phyloP scores from a whole-genome alignment of 371 early-diverging fungal species.

The Lichtheimia hyalospora region DNA sequence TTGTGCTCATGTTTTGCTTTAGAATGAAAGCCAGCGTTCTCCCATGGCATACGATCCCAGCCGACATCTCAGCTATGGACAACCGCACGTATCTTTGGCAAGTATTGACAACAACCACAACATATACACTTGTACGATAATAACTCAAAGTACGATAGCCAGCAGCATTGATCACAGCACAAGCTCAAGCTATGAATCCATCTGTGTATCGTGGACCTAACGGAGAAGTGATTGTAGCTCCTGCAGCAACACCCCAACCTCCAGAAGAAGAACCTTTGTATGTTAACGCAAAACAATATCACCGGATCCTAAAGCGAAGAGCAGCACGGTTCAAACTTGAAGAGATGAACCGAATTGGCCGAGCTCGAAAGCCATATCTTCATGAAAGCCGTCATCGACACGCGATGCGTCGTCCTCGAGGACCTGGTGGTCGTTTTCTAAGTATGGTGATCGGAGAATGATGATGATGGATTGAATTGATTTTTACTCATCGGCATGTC shows the following conservation, averaged over 20 bases:
- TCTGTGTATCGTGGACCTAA: conserved; percentile 20
- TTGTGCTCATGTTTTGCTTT: neutral
- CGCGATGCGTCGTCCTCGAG: conserved; percentile 95
- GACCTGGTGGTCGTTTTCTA: conserved; percentile 90
- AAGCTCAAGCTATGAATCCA: conserved; percentile 25
- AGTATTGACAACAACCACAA: neutral
- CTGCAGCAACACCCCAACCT: conserved; percentile 14
- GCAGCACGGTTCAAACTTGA: conserved; percentile 72
- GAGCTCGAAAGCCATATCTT: conserved; percentile 79
- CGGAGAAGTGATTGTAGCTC: conserved; percentile 18
- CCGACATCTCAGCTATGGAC: conserved; percentile 1
- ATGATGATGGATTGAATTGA: neutral
- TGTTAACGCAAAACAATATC: conserved; percentile 93
- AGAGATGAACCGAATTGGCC: conserved; percentile 60
- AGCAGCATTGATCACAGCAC: conserved; percentile 31
- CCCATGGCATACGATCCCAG: conserved; percentile 21
- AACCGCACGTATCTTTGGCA: neutral
- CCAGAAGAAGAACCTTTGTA: conserved; percentile 81
- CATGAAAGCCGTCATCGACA: conserved; percentile 97
- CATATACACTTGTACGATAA: neutral
- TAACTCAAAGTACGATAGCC: conserved; percentile 5
- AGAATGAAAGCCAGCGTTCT: conserved; percentile 14
- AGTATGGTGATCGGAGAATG: conserved; percentile 32
- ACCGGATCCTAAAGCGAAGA: conserved; percentile 87
- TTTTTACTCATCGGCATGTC: neutral